Conservation (phyloP, 805 yeast genomes). For the Candida schatavii region DNA sequence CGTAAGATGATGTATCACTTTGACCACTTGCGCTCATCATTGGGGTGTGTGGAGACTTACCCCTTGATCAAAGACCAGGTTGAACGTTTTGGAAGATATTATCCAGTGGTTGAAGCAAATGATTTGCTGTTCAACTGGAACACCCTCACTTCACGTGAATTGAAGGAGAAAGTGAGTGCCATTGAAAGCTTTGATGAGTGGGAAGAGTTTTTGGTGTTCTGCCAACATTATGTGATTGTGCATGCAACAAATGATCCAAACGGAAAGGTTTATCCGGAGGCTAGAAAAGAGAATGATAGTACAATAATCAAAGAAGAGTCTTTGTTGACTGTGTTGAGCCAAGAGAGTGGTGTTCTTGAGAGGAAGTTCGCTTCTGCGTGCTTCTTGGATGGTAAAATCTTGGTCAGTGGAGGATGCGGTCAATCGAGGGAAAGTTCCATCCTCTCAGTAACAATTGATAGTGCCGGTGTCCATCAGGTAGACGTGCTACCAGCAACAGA, state of each 20-base stretch:
- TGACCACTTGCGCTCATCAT: conserved; percentile 59
- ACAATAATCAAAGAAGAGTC: background rate
- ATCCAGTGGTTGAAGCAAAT: conserved; percentile 44
- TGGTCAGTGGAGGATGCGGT: conserved; percentile 41
- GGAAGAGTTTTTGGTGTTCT: conserved; percentile 74
- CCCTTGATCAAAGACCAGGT: conserved; percentile 50
- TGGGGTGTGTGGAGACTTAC: conserved; percentile 60
- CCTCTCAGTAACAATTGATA: background rate
- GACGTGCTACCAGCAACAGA: background rate
- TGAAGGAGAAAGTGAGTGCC: conserved; percentile 38
- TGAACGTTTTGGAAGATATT: conserved; percentile 50
- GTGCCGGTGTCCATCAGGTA: background rate
- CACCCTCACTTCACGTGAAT: conserved; percentile 33
- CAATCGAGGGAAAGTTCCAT: conserved; percentile 27
- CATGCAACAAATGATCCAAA: conserved; percentile 52
- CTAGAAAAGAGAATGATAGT: conserved; percentile 4
- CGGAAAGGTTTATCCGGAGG: conserved; percentile 7
- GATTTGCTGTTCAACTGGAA: conserved; percentile 63
- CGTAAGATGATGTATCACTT: conserved; percentile 75
- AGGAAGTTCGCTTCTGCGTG: conserved; percentile 44
- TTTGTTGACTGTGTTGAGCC: background rate
- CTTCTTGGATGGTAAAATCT: conserved; percentile 12
- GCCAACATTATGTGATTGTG: conserved; percentile 69
- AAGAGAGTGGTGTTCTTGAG: conserved; percentile 12
- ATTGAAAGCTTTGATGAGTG: conserved; percentile 79